These are phyloP conservation scores for Fusarium robinianum DNA, from an alignment of 2,329 filamentous ascomycete species.

Conservation along the genomic window DNA sequence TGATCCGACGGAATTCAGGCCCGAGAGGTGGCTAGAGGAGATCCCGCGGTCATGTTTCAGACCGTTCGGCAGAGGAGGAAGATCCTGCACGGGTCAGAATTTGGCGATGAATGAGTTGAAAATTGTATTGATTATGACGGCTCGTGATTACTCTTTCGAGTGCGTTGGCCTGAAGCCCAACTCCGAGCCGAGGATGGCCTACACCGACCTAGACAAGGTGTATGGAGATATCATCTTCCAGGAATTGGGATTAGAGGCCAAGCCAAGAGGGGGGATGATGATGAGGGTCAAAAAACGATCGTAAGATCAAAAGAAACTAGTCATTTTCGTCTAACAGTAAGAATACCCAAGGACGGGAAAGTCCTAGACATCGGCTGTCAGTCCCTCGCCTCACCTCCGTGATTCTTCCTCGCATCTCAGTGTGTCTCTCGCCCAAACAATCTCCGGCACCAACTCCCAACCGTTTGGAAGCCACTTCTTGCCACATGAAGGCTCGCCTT, in stretches of 20 bases:
- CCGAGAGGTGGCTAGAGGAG: constrained; percentile 22
- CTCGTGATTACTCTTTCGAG: constrained; percentile 34
- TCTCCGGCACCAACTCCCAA: too few species aligned
- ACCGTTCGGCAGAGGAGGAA: constrained; percentile 45
- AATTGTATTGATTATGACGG: constrained; percentile 32
- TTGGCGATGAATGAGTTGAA: constrained; percentile 44
- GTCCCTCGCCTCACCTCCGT: too few species aligned
- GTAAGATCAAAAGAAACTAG: too few species aligned
- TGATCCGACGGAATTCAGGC: neutral
- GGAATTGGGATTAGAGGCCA: constrained; percentile 27
- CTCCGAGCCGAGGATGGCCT: constrained; percentile 11
- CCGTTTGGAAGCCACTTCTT: too few species aligned
- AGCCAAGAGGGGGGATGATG: constrained; percentile 30
- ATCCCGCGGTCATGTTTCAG: constrained; percentile 17
- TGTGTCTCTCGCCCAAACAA: too few species aligned
- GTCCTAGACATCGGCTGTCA: too few species aligned
- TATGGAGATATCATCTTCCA: constrained; percentile 33
- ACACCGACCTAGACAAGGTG: constrained; percentile 34
- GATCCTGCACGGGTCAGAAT: constrained; percentile 44
- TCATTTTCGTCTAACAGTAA: too few species aligned
- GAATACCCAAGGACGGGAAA: too few species aligned
- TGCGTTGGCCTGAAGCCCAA: constrained; percentile 22
- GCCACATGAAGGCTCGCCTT: too few species aligned
- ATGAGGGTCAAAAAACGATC: constrained; percentile 23
- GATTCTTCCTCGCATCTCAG: too few species aligned